Evolutionary conservation across 805 yeast genomes (phyloP).

Genomic region (Pichia gijzeniarum): DNA sequence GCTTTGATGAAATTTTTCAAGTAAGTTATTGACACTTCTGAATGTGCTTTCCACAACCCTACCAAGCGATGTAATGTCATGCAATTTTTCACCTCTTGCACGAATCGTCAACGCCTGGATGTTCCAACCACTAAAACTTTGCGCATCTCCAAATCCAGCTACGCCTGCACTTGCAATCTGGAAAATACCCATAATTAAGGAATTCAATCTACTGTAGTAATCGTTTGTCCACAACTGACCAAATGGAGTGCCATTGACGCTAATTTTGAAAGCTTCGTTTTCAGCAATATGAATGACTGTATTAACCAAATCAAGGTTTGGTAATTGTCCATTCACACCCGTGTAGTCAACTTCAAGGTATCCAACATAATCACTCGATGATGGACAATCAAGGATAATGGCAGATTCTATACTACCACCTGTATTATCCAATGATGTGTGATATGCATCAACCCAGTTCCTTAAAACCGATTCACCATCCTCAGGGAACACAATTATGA

Average conservation of each 20-base stretch:
- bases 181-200: conserved; percentile 59
- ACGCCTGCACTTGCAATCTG: conserved; percentile 69
- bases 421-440: conserved; percentile 72
- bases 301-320: conserved; percentile 85
- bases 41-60: conserved; percentile 82
- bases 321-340: conserved; percentile 93
- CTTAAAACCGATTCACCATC: conserved; percentile 64
- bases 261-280: conserved; percentile 68
- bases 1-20: conserved; percentile 96
- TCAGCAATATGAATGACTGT: conserved; percentile 67
- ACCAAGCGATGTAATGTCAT: conserved; percentile 87
- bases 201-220: conserved; percentile 50
- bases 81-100: conserved; percentile 48
- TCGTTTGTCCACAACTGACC: conserved; percentile 40
- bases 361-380: conserved; percentile 57
- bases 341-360: conserved; percentile 70
- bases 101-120: conserved; percentile 81
- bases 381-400: conserved; percentile 70
- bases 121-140: conserved; percentile 94
- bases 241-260: conserved; percentile 54
- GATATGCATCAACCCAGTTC: conserved; percentile 92
- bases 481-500: conserved; percentile 77
- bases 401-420: conserved; percentile 96
- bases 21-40: conserved; percentile 81
- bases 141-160: conserved; percentile 53